A percentile compares a stretch with the other conserved stretches of the same genome.
Conservation (phyloP, 192 early-diverging fungal species). For the Coemansia sp. region DNA sequence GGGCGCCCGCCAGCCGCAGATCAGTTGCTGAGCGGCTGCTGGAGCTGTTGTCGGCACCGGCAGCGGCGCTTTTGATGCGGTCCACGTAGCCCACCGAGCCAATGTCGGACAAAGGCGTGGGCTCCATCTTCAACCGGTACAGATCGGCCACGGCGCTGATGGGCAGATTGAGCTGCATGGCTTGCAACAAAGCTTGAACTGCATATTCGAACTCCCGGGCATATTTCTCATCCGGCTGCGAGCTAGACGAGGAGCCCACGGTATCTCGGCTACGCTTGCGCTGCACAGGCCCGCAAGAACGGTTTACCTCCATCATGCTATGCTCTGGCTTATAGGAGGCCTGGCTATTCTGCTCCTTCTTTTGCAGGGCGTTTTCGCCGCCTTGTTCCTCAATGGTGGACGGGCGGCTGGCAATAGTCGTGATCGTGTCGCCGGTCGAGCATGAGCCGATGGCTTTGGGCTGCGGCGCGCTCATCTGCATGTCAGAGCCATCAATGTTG, state of each 20-base stretch:
- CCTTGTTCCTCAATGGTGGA: constrained; percentile 14
- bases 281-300: constrained; percentile 1
- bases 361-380: neutral
- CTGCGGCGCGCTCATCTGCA: constrained; percentile 13
- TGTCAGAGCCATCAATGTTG: neutral
- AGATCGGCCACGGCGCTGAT: constrained; percentile 42
- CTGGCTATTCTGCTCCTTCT: neutral
- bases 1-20: constrained; percentile 35
- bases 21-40: constrained; percentile 8
- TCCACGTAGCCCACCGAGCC: constrained; percentile 21
- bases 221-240: constrained; percentile 37
- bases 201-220: constrained; percentile 41
- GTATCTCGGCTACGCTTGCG: constrained; percentile 6
- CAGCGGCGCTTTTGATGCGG: constrained; percentile 5
- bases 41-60: neutral
- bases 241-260: constrained; percentile 1
- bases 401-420: constrained; percentile 23
- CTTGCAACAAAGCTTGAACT: constrained; percentile 47
- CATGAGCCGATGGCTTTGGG: constrained; percentile 14
- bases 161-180: constrained; percentile 47
- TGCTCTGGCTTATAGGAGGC: neutral
- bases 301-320: neutral
- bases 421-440: constrained; percentile 28
- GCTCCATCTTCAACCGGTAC: constrained; percentile 36
- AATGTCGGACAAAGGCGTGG: constrained; percentile 28